Percentiles rank a stretch among this genome's conserved stretches.
Evolutionary conservation across 352 stramenopile species (phyloP).

Genomic region (Globisporangium camurandrum): DNA sequence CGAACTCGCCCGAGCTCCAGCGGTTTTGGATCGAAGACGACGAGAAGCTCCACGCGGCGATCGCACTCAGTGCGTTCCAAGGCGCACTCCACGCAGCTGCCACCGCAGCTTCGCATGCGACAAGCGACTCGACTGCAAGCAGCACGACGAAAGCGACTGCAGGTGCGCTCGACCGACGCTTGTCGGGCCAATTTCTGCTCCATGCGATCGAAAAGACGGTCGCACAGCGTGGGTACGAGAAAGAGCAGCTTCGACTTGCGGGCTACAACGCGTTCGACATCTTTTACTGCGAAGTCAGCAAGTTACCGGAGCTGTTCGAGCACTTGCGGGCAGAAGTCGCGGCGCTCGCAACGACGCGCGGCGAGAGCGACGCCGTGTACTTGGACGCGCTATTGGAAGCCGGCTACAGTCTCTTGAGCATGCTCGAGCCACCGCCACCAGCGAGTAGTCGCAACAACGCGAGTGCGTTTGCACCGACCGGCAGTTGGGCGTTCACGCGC

Average conservation of each 20-base stretch:
- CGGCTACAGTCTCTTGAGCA: conserved; percentile 60
- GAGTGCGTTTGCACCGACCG: conserved; percentile 19
- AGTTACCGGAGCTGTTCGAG: conserved; percentile 61
- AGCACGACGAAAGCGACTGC: background rate
- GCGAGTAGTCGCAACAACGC: conserved; percentile 10
- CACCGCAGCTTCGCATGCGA: background rate
- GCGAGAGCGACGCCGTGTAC: conserved; percentile 54
- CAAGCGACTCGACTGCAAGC: background rate
- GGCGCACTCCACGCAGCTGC: conserved; percentile 31
- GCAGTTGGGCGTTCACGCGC: conserved; percentile 55
- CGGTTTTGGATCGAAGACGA: conserved; percentile 56
- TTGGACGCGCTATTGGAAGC: conserved; percentile 55
- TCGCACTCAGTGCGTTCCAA: conserved; percentile 73
- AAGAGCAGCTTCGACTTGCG: conserved; percentile 67
- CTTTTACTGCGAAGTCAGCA: conserved; percentile 84
- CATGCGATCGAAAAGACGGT: conserved; percentile 72
- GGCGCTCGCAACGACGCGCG: conserved; percentile 38
- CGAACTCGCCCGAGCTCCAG: conserved; percentile 40
- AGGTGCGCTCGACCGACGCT: conserved; percentile 20
- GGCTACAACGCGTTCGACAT: conserved; percentile 85
- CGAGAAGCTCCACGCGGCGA: conserved; percentile 69
- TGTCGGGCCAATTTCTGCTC: conserved; percentile 59
- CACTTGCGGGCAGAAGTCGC: conserved; percentile 48
- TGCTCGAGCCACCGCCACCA: conserved; percentile 30
- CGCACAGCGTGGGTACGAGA: conserved; percentile 62